Conservation (phyloP, 257 asterid species). For the Paraleonurus japonicus region DNA sequence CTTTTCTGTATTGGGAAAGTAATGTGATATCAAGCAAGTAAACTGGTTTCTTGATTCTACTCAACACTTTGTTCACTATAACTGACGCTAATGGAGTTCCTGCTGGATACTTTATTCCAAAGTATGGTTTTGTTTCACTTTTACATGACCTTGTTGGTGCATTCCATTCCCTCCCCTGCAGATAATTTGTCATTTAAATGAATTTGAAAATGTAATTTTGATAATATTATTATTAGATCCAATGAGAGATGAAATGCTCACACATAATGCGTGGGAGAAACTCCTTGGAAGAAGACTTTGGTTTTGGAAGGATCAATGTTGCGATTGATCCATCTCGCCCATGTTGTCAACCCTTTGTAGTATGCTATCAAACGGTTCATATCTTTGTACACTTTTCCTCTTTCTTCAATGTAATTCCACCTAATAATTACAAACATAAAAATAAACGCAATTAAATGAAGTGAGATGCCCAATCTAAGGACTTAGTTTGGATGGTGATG, state of each 20-base stretch:
- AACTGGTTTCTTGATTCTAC: conserved; percentile 77
- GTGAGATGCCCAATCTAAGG: not conserved
- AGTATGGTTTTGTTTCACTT: conserved; percentile 58
- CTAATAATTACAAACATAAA: conserved; percentile 26
- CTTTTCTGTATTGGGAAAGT: conserved; percentile 84
- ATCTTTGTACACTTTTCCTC: conserved; percentile 61
- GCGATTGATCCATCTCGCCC: conserved; percentile 84
- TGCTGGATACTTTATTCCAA: conserved; percentile 59
- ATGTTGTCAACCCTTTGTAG: conserved; percentile 83
- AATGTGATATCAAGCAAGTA: conserved; percentile 64
- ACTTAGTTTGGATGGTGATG: no score
- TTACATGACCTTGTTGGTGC: conserved; percentile 62
- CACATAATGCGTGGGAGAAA: conserved; percentile 85
- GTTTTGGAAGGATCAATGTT: conserved; percentile 75
- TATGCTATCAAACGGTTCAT: conserved; percentile 84
- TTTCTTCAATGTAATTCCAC: conserved; percentile 78
- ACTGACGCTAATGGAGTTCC: conserved; percentile 49
- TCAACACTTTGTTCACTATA: conserved; percentile 71
- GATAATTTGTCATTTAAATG: not conserved
- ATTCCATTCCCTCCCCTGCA: conserved; percentile 82
- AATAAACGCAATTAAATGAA: not conserved
- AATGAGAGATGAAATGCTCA: conserved; percentile 32
- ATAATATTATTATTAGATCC: not conserved
- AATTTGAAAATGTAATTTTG: not conserved
- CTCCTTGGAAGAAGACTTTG: conserved; percentile 85